These are phyloP conservation scores for Sideroxylon spinosum DNA, from an alignment of 179 eudicot species.

Conservation along the genomic window DNA sequence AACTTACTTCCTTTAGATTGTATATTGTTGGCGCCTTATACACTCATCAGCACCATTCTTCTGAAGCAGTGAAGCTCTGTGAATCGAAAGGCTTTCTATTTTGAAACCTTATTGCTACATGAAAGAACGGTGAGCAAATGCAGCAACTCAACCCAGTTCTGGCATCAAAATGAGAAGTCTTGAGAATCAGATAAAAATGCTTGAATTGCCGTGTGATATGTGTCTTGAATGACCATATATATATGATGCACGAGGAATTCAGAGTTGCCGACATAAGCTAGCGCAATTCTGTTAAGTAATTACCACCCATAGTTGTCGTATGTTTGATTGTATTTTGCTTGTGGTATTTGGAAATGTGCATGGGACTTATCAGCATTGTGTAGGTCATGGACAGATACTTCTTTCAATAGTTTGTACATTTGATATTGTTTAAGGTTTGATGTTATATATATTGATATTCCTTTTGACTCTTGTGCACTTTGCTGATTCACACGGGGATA, in stretches of 20 bases:
- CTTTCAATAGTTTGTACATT: conserved; percentile 5
- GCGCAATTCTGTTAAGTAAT: too few relatives aligned
- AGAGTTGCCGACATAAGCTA: not conserved
- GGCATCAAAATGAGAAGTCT: not conserved
- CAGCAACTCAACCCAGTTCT: not conserved
- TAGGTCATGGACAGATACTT: not conserved
- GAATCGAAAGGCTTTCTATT: not conserved
- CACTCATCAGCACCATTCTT: conserved; percentile 9
- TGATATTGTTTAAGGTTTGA: not conserved
- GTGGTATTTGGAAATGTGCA: conserved; percentile 4
- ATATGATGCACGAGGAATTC: not conserved
- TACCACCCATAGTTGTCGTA: not conserved
- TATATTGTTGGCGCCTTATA: not conserved
- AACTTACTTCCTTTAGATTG: conserved; percentile 71
- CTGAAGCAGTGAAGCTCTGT: not conserved
- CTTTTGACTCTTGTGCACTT: not conserved
- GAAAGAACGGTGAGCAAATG: not conserved
- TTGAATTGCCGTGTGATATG: not conserved
- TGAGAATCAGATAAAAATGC: not conserved
- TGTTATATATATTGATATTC: not conserved
- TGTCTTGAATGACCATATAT: not conserved
- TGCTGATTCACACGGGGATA: not conserved
- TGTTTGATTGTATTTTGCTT: not conserved
- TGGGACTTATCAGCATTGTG: not conserved
- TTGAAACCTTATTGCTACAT: not conserved